phyloP scores from a whole-genome alignment of 768 basidiomycete species.

The Symmetrospora coprosmae region DNA sequence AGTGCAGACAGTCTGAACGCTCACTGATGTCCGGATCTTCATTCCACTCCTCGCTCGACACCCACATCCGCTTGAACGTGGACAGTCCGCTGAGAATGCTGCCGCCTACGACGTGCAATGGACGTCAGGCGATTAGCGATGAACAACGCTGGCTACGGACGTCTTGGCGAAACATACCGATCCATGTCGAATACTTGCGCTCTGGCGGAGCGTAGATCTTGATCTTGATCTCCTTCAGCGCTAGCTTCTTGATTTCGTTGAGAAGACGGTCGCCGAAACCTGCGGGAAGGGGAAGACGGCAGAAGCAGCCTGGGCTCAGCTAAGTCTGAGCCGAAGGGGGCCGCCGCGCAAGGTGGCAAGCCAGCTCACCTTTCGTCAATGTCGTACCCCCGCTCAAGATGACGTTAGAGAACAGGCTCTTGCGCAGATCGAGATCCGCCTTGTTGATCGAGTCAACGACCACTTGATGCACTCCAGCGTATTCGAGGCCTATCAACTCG shows the following conservation, averaged over 20 bases:
- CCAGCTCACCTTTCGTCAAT: constrained; percentile 71
- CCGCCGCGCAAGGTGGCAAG: not conserved
- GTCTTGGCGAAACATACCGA: constrained; percentile 37
- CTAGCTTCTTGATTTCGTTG: constrained; percentile 91
- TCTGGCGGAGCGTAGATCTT: constrained; percentile 99
- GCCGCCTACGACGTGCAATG: constrained; percentile 51
- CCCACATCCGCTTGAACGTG: constrained; percentile 99
- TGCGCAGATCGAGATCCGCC: constrained; percentile 88
- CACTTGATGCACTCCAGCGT: constrained; percentile 92
- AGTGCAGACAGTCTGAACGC: not conserved
- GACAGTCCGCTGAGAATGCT: constrained; percentile 88
- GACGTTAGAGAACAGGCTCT: constrained; percentile 88
- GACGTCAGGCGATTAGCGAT: constrained; percentile 9
- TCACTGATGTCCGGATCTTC: constrained; percentile 86
- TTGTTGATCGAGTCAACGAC: constrained; percentile 96
- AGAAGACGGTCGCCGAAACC: constrained; percentile 93
- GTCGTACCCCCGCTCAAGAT: constrained; percentile 94
- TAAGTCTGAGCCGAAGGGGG: not conserved
- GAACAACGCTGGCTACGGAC: not conserved
- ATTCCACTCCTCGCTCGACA: constrained; percentile 96
- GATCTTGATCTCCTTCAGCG: constrained; percentile 90
- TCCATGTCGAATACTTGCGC: constrained; percentile 94
- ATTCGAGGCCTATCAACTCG: constrained; percentile 87
- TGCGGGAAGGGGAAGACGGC: constrained; percentile 33
- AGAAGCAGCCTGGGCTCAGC: not conserved